These are phyloP conservation scores for Penicillium thymicola DNA, from an alignment of 2,329 filamentous ascomycete species.

Conservation along the genomic window DNA sequence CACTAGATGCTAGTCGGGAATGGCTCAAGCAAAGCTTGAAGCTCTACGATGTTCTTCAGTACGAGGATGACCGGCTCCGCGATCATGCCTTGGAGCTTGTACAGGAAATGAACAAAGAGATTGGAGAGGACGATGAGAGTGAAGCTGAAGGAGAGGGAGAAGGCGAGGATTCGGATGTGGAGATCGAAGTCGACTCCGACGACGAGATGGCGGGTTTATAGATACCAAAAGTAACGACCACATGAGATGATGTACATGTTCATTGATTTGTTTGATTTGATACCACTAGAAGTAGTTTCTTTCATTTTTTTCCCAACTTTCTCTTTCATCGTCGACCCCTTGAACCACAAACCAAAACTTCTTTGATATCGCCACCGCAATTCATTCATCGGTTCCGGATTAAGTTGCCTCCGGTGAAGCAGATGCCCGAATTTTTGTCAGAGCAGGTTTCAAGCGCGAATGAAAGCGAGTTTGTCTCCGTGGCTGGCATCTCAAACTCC, in stretches of 20 bases:
- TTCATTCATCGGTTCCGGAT: constrained; percentile 27
- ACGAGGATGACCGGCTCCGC: constrained; percentile 55
- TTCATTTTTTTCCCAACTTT: background rate
- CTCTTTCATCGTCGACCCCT: background rate
- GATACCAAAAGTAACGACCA: constrained; percentile 17
- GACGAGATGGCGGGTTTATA: constrained; percentile 55
- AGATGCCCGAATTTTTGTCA: constrained; percentile 28
- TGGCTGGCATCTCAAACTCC: constrained; percentile 31
- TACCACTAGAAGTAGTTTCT: constrained; percentile 28
- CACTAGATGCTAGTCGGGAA: constrained; percentile 71
- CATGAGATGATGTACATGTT: constrained; percentile 27
- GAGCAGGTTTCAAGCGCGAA: constrained; percentile 17
- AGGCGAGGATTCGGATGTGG: constrained; percentile 49
- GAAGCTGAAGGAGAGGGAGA: constrained; percentile 55
- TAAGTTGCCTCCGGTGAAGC: constrained; percentile 28
- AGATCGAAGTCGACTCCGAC: constrained; percentile 54
- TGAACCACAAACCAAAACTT: background rate
- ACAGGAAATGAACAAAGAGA: constrained; percentile 57
- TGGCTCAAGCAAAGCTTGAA: constrained; percentile 80
- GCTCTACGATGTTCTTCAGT: constrained; percentile 74
- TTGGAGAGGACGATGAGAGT: constrained; percentile 60
- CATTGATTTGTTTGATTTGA: constrained; percentile 25
- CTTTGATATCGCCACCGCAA: constrained; percentile 19
- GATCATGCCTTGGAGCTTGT: constrained; percentile 46
- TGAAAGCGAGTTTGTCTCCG: constrained; percentile 25